phyloP scores from a whole-genome alignment of 768 basidiomycete species.

The Phlegmacium glaucopus region DNA sequence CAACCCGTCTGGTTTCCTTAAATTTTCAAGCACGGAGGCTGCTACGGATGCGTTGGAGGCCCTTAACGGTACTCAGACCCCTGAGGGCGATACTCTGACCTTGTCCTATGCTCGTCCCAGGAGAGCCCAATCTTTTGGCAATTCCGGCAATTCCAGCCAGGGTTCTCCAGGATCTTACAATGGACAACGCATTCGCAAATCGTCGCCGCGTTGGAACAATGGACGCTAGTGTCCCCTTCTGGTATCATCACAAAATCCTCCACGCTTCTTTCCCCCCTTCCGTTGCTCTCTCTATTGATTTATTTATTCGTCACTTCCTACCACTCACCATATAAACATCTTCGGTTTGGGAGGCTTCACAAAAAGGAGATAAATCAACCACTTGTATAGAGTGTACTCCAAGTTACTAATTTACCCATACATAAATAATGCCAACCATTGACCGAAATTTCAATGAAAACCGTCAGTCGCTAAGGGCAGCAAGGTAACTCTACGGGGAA shows the following conservation, averaged over 20 bases:
- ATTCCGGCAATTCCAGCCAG: background rate
- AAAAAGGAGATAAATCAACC: background rate
- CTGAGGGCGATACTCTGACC: slow-evolving; percentile 32
- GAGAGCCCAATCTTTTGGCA: slow-evolving; percentile 1
- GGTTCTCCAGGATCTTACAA: background rate
- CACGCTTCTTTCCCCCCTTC: background rate
- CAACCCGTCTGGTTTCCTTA: slow-evolving; percentile 45
- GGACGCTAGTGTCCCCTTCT: too few relatives aligned
- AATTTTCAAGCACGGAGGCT: slow-evolving; percentile 42
- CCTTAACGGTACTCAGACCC: slow-evolving; percentile 34
- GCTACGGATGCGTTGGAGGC: slow-evolving; percentile 47
- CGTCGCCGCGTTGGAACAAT: too few relatives aligned
- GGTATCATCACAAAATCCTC: too few relatives aligned
- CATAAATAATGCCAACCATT: background rate
- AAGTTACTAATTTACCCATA: background rate
- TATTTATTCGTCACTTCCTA: slow-evolving; percentile 1
- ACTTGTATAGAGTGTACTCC: background rate
- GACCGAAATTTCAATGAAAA: background rate
- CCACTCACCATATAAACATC: slow-evolving; percentile 3
- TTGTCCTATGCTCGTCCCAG: slow-evolving; percentile 37
- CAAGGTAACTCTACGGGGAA: slow-evolving; percentile 50
- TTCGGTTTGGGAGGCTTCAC: background rate
- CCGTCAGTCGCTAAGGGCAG: slow-evolving; percentile 43
- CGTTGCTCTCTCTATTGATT: background rate
- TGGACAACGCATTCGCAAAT: too few relatives aligned